Percentiles rank a stretch among this genome's conserved stretches.
These are phyloP conservation scores for Scortechinia acanthostroma DNA, from an alignment of 2,329 filamentous ascomycete genomes.

Conservation along the genomic window DNA sequence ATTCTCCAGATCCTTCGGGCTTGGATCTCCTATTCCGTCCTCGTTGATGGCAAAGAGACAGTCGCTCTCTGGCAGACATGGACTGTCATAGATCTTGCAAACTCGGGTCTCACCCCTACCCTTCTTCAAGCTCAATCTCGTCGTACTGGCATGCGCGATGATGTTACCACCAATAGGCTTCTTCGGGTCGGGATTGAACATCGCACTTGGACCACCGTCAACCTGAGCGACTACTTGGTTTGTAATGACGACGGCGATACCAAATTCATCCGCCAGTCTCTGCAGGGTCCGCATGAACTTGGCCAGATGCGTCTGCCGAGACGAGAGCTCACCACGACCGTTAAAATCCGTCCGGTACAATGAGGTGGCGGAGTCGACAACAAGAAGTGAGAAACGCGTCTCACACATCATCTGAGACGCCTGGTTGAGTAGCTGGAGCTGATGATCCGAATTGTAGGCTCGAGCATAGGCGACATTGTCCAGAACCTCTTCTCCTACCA, in stretches of 20 bases:
- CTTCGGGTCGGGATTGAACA: constrained; percentile 99
- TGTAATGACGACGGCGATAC: constrained; percentile 95
- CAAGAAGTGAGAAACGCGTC: constrained; percentile 88
- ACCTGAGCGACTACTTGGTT: constrained; percentile 98
- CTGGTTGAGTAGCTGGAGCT: constrained; percentile 88
- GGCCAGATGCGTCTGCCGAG: constrained; percentile 78
- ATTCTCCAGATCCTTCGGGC: constrained; percentile 87
- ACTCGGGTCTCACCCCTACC: constrained; percentile 90
- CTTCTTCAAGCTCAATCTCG: constrained; percentile 88
- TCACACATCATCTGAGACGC: constrained; percentile 99
- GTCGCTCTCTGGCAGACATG: constrained; percentile 91
- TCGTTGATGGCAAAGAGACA: constrained; percentile 95
- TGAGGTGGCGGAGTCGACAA: constrained; percentile 92
- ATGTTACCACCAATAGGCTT: constrained; percentile 99
- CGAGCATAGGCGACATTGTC: constrained; percentile 98
- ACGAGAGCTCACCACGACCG: constrained; percentile 93
- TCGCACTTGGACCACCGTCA: constrained; percentile 87
- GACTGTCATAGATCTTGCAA: constrained; percentile 98
- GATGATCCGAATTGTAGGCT: constrained; percentile 97
- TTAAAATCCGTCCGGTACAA: constrained; percentile 95
- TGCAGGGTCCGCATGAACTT: constrained; percentile 84
- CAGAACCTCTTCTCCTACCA: constrained; percentile 92
- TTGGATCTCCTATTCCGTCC: constrained; percentile 91
- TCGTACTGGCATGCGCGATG: constrained; percentile 94
- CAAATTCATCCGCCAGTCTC: constrained; percentile 74